Percentiles rank a stretch among this genome's conserved stretches.
These are phyloP conservation scores for Trichoderma semiorbis DNA, from an alignment of 2,329 filamentous ascomycete genomes.

Conservation along the genomic window DNA sequence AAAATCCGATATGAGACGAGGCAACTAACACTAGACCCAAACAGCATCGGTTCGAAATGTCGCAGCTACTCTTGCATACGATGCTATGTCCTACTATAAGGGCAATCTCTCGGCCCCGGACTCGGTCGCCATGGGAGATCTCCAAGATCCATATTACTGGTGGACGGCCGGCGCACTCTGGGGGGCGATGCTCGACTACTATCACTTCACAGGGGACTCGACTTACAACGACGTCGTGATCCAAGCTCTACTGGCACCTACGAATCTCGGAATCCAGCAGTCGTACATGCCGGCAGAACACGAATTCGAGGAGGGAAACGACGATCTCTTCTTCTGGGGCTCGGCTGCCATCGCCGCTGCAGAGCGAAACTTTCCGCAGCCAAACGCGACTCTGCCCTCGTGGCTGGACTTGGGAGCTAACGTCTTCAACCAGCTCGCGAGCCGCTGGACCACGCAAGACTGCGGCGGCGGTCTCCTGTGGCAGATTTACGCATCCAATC, in stretches of 20 bases:
- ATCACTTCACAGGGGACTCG: conserved; percentile 60
- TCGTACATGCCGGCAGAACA: conserved; percentile 60
- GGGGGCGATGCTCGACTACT: conserved; percentile 68
- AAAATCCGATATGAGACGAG: background rate
- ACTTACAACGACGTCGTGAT: conserved; percentile 59
- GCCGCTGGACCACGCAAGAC: conserved; percentile 63
- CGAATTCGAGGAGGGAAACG: conserved; percentile 63
- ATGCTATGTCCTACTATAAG: conserved; percentile 61
- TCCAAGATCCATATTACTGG: conserved; percentile 67
- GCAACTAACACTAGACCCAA: background rate
- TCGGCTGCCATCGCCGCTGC: conserved; percentile 65
- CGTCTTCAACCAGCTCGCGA: conserved; percentile 67
- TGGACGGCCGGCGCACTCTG: conserved; percentile 64
- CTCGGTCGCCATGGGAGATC: conserved; percentile 53
- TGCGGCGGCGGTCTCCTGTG: conserved; percentile 74
- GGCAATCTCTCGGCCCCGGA: conserved; percentile 55
- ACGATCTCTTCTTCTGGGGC: conserved; percentile 73
- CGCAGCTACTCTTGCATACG: conserved; percentile 57
- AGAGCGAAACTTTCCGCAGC: conserved; percentile 64
- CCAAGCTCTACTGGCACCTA: conserved; percentile 54
- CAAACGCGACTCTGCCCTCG: conserved; percentile 51
- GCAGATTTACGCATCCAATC: conserved; percentile 76
- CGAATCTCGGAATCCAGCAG: conserved; percentile 52
- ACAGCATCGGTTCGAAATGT: conserved; percentile 60
- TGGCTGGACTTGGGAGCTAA: conserved; percentile 68